Evolutionary conservation across 441 rosid genomes (phyloP).

Genomic region (Manihot esculenta): DNA sequence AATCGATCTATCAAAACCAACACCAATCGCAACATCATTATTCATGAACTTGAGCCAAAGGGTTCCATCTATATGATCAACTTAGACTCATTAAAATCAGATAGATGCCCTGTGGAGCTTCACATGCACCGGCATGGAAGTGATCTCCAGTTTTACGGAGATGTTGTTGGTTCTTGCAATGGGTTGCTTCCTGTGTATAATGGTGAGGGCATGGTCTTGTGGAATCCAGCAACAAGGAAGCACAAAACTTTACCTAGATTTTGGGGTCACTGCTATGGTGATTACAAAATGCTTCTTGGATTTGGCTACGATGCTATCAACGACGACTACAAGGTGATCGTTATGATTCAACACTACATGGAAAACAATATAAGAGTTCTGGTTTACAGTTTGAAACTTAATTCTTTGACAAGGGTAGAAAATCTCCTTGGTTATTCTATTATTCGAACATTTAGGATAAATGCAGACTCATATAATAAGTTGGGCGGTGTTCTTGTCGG

Average conservation of each 20-base stretch:
- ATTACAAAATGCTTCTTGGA: not conserved
- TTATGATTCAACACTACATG: not conserved
- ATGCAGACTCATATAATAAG: no score
- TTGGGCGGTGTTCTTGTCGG: not conserved
- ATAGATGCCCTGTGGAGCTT: not conserved
- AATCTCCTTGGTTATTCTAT: not conserved
- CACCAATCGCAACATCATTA: not conserved
- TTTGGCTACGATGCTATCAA: not conserved
- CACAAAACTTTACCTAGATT: not conserved
- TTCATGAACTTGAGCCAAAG: not conserved
- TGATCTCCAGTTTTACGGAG: no score
- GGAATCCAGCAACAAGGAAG: not conserved
- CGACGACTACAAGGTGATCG: not conserved
- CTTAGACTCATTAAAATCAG: not conserved
- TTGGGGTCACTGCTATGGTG: no score
- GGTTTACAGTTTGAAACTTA: constrained; percentile 7
- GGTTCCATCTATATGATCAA: not conserved
- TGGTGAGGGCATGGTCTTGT: not conserved
- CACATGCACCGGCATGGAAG: no score
- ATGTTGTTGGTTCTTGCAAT: not conserved
- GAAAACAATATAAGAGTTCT: not conserved
- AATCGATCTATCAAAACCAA: not conserved
- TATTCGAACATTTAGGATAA: no score
- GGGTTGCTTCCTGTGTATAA: constrained; percentile 1
- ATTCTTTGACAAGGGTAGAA: not conserved